Evolutionary conservation across 176 grass and related monocot species (phyloP).

Genomic region (Elaeis guineensis): DNA sequence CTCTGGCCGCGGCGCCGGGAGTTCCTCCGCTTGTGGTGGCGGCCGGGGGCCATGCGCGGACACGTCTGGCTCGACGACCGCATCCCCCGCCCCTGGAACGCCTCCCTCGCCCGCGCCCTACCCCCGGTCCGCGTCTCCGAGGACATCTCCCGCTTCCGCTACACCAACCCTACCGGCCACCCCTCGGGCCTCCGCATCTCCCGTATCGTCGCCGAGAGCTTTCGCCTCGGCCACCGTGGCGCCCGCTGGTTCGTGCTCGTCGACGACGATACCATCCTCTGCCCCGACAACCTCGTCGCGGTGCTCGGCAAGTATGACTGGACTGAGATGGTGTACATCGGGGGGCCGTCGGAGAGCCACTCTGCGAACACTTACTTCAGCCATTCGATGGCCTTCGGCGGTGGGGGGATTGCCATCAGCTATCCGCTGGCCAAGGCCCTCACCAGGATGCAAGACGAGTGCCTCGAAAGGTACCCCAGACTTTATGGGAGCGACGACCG

Average conservation of each 20-base stretch:
- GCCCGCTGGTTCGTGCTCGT: constrained; percentile 84
- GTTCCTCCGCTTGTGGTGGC: constrained; percentile 80
- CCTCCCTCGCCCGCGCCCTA: constrained; percentile 27
- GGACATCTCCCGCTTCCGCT: constrained; percentile 87
- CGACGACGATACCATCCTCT: constrained; percentile 88
- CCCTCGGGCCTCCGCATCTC: constrained; percentile 93
- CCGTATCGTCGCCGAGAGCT: constrained; percentile 73
- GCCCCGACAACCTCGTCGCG: constrained; percentile 63
- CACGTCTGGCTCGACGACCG: constrained; percentile 71
- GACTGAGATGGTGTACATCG: constrained; percentile 92
- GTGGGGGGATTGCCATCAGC: constrained; percentile 86
- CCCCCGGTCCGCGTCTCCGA: constrained; percentile 81
- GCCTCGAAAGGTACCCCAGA: constrained; percentile 86
- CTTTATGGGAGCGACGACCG: constrained; percentile 90
- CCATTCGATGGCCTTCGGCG: constrained; percentile 91
- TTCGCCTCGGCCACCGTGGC: constrained; percentile 37
- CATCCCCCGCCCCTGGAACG: constrained; percentile 20
- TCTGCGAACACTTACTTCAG: constrained; percentile 95
- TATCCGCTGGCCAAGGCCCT: constrained; percentile 70
- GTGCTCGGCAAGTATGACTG: constrained; percentile 91
- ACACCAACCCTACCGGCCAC: constrained; percentile 94
- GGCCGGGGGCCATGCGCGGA: constrained; percentile 53
- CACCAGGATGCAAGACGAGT: constrained; percentile 53
- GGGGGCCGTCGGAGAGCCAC: constrained; percentile 82
- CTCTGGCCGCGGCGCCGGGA: constrained; percentile 79